Percentiles rank a stretch among this genome's conserved stretches.
Evolutionary conservation across 257 asterid species (phyloP).

Genomic region (Solanum stenotomum): DNA sequence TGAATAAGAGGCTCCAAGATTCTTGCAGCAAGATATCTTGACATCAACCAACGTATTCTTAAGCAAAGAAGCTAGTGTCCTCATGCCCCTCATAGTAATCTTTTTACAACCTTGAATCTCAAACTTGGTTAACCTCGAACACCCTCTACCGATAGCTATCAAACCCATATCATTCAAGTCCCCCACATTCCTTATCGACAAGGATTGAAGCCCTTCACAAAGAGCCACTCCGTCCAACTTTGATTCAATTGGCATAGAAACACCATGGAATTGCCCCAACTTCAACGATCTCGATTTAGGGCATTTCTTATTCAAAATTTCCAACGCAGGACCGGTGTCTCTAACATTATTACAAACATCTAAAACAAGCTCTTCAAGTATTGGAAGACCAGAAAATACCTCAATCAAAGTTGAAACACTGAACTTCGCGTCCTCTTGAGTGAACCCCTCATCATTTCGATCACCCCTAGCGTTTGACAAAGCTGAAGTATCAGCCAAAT

Average conservation of each 20-base stretch:
- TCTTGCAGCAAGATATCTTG: conserved; percentile 72
- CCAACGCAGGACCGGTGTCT: conserved; percentile 73
- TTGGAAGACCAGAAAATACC: conserved; percentile 67
- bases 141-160: conserved; percentile 87
- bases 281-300: conserved; percentile 58
- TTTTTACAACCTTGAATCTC: conserved; percentile 74
- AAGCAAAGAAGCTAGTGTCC: conserved; percentile 64
- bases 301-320: conserved; percentile 58
- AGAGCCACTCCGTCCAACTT: conserved; percentile 78
- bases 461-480: conserved; percentile 41
- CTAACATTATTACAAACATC: conserved; percentile 67
- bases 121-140: conserved; percentile 53
- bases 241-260: conserved; percentile 61
- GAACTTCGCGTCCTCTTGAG: conserved; percentile 52
- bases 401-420: conserved; percentile 57
- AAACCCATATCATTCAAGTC: conserved; percentile 85
- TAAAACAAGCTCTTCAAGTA: conserved; percentile 58
- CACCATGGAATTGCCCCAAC: conserved; percentile 74
- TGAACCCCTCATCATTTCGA: conserved; percentile 39
- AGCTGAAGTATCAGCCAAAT: conserved; percentile 67
- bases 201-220: conserved; percentile 54
- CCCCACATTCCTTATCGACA: conserved; percentile 61
- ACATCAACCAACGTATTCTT: conserved; percentile 57
- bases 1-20: conserved; percentile 50
- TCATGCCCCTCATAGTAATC: conserved; percentile 62